phyloP scores from a whole-genome alignment of 1,284 basidiomycete genomes.

The Hemileia vastatrix region DNA sequence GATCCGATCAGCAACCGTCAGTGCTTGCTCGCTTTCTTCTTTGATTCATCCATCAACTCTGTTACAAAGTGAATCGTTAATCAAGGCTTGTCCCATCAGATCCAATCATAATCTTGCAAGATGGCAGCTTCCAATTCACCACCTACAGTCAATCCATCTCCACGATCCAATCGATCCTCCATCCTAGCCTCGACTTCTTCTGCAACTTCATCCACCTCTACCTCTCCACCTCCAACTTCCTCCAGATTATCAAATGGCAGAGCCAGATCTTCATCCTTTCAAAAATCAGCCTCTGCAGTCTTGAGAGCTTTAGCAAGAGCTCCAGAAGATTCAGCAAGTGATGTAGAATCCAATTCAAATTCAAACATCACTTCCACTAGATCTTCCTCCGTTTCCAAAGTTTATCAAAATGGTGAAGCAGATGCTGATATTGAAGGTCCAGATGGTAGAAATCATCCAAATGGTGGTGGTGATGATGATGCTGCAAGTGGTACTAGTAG shows the following conservation, averaged over 20 bases:
- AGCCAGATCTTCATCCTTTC: slow-evolving; percentile 33
- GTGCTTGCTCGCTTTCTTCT: too few relatives aligned
- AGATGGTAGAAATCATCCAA: slow-evolving; percentile 13
- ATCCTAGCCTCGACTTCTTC: not conserved
- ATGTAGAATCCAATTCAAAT: slow-evolving; percentile 6
- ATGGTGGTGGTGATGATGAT: not conserved
- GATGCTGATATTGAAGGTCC: slow-evolving; percentile 6
- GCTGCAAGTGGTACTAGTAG: too few relatives aligned
- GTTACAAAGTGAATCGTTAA: too few relatives aligned
- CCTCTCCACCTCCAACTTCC: not conserved
- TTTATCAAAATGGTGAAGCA: slow-evolving; percentile 5
- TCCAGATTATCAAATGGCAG: not conserved
- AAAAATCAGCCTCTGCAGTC: slow-evolving; percentile 38
- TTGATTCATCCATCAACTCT: too few relatives aligned
- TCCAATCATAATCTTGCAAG: too few relatives aligned
- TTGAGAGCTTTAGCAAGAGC: slow-evolving; percentile 37
- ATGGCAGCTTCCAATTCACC: not conserved
- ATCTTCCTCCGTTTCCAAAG: slow-evolving; percentile 1
- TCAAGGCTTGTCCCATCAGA: too few relatives aligned
- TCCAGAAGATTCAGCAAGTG: slow-evolving; percentile 13
- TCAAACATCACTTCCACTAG: not conserved
- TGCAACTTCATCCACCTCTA: not conserved
- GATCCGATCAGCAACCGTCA: too few relatives aligned
- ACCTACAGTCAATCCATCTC: not conserved
- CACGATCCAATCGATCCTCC: not conserved